These are phyloP conservation scores for Strigomonas galati DNA, from an alignment of 208 protist species.

Conservation along the genomic window DNA sequence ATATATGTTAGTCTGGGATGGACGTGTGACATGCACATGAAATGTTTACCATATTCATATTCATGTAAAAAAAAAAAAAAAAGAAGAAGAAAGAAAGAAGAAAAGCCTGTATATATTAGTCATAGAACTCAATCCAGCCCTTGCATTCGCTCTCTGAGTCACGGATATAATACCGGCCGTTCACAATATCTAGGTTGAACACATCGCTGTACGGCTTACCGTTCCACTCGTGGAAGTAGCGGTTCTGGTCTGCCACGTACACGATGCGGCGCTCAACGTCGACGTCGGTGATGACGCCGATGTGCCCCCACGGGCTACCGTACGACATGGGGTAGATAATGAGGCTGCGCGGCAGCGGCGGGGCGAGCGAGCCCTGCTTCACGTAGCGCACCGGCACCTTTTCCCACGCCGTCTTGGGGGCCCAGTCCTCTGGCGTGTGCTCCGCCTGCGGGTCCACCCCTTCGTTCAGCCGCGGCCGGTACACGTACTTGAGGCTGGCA, in stretches of 20 bases:
- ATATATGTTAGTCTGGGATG: background rate
- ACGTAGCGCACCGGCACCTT: conserved; percentile 47
- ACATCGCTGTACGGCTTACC: conserved; percentile 39
- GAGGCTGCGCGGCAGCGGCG: conserved; percentile 48
- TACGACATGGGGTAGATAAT: conserved; percentile 73
- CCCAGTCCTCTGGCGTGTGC: conserved; percentile 3
- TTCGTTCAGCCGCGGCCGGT: conserved; percentile 18
- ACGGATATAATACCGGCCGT: conserved; percentile 54
- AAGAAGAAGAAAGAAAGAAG: conserved; percentile 2
- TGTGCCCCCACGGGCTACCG: conserved; percentile 68
- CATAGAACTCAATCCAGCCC: conserved; percentile 30
- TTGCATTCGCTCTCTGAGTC: conserved; percentile 62
- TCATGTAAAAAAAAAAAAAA: conserved; percentile 2
- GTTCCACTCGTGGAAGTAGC: conserved; percentile 73
- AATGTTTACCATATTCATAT: background rate
- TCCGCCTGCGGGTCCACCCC: conserved; percentile 14
- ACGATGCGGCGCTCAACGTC: conserved; percentile 29
- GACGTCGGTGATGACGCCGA: conserved; percentile 76
- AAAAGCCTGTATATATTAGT: conserved; percentile 3
- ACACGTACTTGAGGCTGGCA: conserved; percentile 23
- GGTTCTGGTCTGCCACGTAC: conserved; percentile 77
- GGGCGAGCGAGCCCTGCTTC: conserved; percentile 42
- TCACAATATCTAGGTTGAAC: conserved; percentile 39
- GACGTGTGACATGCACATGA: background rate
- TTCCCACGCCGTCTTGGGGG: conserved; percentile 21